Conservation (phyloP, 140 eudicot species). For the Stevia rebaudiana region DNA sequence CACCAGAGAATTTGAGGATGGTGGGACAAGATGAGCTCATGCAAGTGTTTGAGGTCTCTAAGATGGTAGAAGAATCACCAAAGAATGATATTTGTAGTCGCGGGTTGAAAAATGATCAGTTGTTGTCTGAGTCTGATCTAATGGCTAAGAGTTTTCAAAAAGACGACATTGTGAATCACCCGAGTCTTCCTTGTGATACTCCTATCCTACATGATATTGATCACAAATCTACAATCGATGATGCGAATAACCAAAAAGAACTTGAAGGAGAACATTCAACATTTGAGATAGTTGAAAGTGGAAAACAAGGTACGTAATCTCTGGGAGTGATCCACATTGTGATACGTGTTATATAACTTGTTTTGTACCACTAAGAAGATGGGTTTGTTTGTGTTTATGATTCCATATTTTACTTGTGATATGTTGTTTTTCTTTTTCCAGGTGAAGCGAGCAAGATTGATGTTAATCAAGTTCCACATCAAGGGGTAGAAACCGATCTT, state of each 20-base stretch:
- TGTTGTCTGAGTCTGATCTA: conserved; percentile 19
- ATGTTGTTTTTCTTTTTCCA: not conserved
- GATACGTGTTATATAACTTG: not conserved
- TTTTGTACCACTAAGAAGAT: too few species aligned
- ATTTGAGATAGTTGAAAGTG: conserved; percentile 13
- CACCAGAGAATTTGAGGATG: conserved; percentile 43
- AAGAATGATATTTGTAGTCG: conserved; percentile 25
- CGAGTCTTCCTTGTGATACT: not conserved
- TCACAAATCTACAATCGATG: conserved; percentile 12
- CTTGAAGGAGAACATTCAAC: conserved; percentile 14
- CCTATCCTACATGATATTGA: conserved; percentile 18
- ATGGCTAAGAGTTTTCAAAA: conserved; percentile 15
- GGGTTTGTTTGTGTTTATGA: too few species aligned
- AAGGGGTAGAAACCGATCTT: conserved; percentile 25
- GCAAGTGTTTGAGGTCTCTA: conserved; percentile 57
- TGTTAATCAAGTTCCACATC: conserved; percentile 22
- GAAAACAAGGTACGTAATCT: conserved; percentile 20
- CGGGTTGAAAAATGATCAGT: conserved; percentile 14
- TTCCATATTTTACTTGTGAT: not conserved
- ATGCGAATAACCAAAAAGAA: conserved; percentile 8
- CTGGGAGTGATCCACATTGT: not conserved
- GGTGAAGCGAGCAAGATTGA: conserved; percentile 14
- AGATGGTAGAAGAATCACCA: conserved; percentile 23
- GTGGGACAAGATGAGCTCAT: conserved; percentile 63
- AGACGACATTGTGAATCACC: not conserved